Percentiles rank a stretch among this genome's conserved stretches.
phyloP scores from a whole-genome alignment of 1,284 basidiomycete species.

The Cryptococcus neoformans region DNA sequence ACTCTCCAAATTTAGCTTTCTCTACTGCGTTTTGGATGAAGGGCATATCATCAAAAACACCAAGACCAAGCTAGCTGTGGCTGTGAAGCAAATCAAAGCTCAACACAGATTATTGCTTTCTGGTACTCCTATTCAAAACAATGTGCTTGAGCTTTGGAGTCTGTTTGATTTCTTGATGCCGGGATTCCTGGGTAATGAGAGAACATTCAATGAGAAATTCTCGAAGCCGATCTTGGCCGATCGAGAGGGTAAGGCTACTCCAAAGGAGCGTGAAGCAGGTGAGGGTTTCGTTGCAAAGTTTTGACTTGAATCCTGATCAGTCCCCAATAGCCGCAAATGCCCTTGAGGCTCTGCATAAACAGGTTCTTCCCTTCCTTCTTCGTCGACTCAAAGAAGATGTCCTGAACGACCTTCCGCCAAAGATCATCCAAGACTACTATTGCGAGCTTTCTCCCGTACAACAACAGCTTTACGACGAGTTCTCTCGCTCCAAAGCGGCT shows the following conservation, averaged over 20 bases:
- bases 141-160: conserved; percentile 97
- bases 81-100: conserved; percentile 86
- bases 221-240: conserved; percentile 95
- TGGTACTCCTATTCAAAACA: conserved; percentile 99
- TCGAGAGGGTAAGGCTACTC: conserved; percentile 80
- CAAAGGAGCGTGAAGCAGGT: conserved; percentile 93
- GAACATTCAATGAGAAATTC: conserved; percentile 94
- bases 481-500: conserved; percentile 73
- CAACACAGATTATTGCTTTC: conserved; percentile 93
- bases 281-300: conserved; percentile 33
- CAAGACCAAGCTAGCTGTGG: conserved; percentile 95
- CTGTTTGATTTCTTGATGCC: conserved; percentile 99
- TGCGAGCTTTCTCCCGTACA: conserved; percentile 95
- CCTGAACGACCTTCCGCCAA: conserved; percentile 91
- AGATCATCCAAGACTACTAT: conserved; percentile 99
- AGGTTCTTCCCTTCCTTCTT: conserved; percentile 97
- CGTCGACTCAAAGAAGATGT: conserved; percentile 98
- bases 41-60: conserved; percentile 99
- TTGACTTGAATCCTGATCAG: conserved; percentile 1
- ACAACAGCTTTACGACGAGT: conserved; percentile 90
- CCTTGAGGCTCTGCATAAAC: conserved; percentile 94
- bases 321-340: conserved; percentile 71
- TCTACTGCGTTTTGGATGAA: conserved; percentile 97
- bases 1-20: conserved; percentile 75
- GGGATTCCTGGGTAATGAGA: conserved; percentile 92